A percentile compares a stretch with the other conserved stretches of the same genome.
These are phyloP conservation scores for Toxoplasma gondii DNA, from an alignment of 169 alveolate species.

Conservation along the genomic window DNA sequence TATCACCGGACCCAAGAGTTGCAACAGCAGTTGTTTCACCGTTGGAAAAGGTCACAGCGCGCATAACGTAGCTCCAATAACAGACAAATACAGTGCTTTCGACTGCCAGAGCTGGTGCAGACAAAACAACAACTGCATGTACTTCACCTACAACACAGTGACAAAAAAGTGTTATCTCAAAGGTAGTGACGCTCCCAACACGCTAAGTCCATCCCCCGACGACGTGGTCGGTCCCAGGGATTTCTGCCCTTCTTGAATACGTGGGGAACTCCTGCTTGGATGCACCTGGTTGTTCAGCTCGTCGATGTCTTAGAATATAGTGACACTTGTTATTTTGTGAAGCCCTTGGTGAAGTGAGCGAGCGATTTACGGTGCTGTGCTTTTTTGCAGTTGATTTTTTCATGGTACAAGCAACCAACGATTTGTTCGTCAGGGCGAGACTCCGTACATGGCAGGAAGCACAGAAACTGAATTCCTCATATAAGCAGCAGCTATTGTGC, in stretches of 20 bases:
- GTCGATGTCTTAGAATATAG: no score
- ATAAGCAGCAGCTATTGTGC: no score
- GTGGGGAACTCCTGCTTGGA: background rate
- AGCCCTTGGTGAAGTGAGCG: no score
- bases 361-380: no score
- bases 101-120: constrained; percentile 17
- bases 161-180: background rate
- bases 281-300: no score
- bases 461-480: no score
- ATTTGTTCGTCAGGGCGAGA: no score
- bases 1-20: background rate
- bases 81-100: background rate
- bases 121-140: background rate
- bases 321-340: no score
- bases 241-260: background rate
- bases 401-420: no score
- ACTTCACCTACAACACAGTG: background rate
- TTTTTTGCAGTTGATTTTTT: no score
- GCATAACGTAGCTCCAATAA: background rate
- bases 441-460: no score
- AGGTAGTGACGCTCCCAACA: background rate
- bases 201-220: background rate
- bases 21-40: background rate
- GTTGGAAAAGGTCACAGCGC: background rate
- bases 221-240: background rate